A percentile compares a stretch with the other conserved stretches of the same genome.
Evolutionary conservation across 805 yeast species (phyloP).

Genomic region (Wickerhamiella dianesei): DNA sequence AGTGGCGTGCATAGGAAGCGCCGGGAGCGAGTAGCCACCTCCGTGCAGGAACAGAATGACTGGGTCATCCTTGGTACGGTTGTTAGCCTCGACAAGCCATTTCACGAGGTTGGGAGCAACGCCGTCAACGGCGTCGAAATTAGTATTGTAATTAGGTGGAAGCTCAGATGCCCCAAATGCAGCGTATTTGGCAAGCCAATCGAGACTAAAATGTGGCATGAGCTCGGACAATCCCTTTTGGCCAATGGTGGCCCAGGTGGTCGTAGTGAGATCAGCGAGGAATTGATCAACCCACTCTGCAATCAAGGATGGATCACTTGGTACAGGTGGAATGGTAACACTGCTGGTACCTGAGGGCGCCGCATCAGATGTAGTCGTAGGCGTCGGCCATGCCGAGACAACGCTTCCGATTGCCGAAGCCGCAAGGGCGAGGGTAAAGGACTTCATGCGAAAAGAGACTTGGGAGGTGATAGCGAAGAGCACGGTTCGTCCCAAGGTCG

Average conservation of each 20-base stretch:
- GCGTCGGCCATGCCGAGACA: not conserved
- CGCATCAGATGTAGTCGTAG: no score
- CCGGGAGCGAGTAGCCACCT: constrained; percentile 16
- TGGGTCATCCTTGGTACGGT: constrained; percentile 15
- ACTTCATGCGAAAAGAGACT: no score
- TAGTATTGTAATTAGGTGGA: not conserved
- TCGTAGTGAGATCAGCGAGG: not conserved
- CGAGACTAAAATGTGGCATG: not conserved
- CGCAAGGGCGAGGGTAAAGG: not conserved
- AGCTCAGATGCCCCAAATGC: not conserved
- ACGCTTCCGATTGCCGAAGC: not conserved
- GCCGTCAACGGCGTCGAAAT: not conserved
- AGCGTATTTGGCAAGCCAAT: not conserved
- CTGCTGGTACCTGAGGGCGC: not conserved
- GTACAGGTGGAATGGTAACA: not conserved
- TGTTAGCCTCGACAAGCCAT: constrained; percentile 16
- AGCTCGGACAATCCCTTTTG: not conserved
- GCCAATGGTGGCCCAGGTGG: not conserved
- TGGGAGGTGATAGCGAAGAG: no score
- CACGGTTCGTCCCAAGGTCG: no score
- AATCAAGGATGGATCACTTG: not conserved
- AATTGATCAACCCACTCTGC: not conserved
- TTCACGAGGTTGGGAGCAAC: constrained; percentile 1
- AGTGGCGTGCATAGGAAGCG: constrained; percentile 5
- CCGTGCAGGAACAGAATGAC: constrained; percentile 18